A percentile compares a stretch with the other conserved stretches of the same genome.
Conservation (phyloP, 805 yeast species). For the Metschnikowia noctiluminum region DNA sequence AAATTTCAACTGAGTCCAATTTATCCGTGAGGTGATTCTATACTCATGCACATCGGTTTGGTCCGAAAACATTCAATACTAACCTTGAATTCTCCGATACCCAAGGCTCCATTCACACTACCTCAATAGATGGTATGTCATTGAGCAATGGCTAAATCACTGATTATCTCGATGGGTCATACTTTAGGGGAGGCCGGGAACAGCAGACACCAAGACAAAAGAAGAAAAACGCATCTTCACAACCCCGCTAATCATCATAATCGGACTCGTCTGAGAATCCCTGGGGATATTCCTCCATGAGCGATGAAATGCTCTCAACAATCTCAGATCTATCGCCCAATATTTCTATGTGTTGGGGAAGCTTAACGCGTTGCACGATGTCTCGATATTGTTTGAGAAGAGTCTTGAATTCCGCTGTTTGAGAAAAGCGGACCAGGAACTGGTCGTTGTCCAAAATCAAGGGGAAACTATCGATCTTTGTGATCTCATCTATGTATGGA, state of each 20-base stretch:
- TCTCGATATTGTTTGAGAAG: slow-evolving; percentile 27
- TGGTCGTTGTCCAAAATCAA: slow-evolving; percentile 10
- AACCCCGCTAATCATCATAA: slow-evolving; percentile 5
- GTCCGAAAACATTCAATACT: too few species aligned
- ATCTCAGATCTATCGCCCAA: slow-evolving; percentile 54
- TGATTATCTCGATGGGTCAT: too few species aligned
- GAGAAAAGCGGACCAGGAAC: slow-evolving; percentile 23
- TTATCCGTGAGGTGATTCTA: too few species aligned
- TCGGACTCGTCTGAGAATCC: slow-evolving; percentile 41
- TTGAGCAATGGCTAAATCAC: too few species aligned
- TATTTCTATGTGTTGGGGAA: slow-evolving; percentile 21
- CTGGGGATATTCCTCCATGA: slow-evolving; percentile 46
- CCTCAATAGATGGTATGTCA: too few species aligned
- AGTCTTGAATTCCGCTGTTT: slow-evolving; percentile 22
- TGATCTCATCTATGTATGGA: slow-evolving; percentile 20
- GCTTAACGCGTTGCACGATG: slow-evolving; percentile 13
- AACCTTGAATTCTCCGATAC: too few species aligned
- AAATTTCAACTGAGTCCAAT: too few species aligned
- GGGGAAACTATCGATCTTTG: slow-evolving; percentile 30
- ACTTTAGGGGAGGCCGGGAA: too few species aligned
- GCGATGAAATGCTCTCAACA: slow-evolving; percentile 43
- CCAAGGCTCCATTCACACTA: too few species aligned
- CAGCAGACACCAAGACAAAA: too few species aligned
- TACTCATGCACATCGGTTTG: too few species aligned
- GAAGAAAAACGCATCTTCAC: too few species aligned